Conservation (phyloP, 2,329 filamentous ascomycete genomes). For the Botryotinia narcissicola region DNA sequence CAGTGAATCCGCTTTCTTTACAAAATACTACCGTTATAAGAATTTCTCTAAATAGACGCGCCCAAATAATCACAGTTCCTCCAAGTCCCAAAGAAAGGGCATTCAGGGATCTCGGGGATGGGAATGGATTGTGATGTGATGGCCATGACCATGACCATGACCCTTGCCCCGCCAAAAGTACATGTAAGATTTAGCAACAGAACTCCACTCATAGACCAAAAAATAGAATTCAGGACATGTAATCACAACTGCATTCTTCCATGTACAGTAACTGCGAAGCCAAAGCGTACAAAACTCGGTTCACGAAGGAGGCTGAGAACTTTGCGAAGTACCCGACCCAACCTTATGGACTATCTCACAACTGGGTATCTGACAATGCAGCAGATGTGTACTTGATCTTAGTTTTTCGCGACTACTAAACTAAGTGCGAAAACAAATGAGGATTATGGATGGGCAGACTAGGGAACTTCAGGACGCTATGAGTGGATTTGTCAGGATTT, state of each 20-base stretch:
- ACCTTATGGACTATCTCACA: not conserved
- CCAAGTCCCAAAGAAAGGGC: not conserved
- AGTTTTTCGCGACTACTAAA: not conserved
- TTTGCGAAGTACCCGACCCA: not conserved
- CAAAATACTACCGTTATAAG: not conserved
- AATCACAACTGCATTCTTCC: not conserved
- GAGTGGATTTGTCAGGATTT: slow-evolving; percentile 18
- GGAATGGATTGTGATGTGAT: not conserved
- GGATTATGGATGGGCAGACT: not conserved
- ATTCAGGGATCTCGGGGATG: slow-evolving; percentile 1
- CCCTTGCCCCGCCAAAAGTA: slow-evolving; percentile 2
- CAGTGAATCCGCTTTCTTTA: not conserved
- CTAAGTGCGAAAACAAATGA: not conserved
- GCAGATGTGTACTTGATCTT: not conserved
- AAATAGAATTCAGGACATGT: slow-evolving; percentile 1
- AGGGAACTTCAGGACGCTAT: not conserved
- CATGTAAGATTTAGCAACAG: not conserved
- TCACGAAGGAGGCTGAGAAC: slow-evolving; percentile 3
- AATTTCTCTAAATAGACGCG: not conserved
- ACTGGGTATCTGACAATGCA: slow-evolving; percentile 4
- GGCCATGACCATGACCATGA: slow-evolving; percentile 9
- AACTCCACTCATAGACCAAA: not conserved
- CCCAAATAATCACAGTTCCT: not conserved
- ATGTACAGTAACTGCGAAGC: not conserved
- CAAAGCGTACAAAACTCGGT: not conserved